A percentile compares a stretch with the other conserved stretches of the same genome.
phyloP scores from a whole-genome alignment of 2,329 filamentous ascomycete genomes.

The Pyrenochaeta sp. region DNA sequence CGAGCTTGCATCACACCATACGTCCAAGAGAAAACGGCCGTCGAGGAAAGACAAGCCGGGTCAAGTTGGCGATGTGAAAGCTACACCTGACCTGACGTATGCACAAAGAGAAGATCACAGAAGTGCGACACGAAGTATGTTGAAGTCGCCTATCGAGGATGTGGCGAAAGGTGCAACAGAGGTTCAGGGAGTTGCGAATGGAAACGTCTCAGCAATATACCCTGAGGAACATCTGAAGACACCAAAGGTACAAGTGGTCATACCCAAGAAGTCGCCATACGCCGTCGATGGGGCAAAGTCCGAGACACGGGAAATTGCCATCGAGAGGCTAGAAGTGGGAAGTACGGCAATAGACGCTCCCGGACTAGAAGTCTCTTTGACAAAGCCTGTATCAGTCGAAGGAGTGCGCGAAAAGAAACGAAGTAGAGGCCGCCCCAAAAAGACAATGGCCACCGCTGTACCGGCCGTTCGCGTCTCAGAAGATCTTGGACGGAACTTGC shows the following conservation, averaged over 20 bases:
- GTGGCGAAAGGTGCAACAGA: too few relatives aligned
- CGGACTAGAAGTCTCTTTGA: conserved; percentile 5
- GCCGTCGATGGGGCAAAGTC: conserved; percentile 4
- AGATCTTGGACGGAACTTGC: conserved; percentile 3
- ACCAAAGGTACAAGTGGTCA: conserved; percentile 34
- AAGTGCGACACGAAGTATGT: too few relatives aligned
- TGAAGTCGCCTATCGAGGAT: too few relatives aligned
- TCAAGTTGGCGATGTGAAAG: too few relatives aligned
- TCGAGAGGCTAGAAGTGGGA: conserved; percentile 10
- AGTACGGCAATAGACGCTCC: conserved; percentile 23
- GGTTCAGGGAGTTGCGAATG: too few relatives aligned
- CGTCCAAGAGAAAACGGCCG: conserved; percentile 16
- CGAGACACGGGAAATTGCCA: too few relatives aligned
- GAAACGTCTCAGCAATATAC: too few relatives aligned
- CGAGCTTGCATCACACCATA: conserved; percentile 34
- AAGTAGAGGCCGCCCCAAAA: conserved; percentile 43
- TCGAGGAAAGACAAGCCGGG: too few relatives aligned
- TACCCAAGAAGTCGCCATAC: conserved; percentile 21
- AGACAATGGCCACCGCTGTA: conserved; percentile 13
- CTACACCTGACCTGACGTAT: conserved; percentile 10
- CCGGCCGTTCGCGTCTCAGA: conserved; percentile 8
- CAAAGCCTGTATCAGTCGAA: background rate
- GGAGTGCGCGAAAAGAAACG: conserved; percentile 30
- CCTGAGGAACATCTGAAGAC: too few relatives aligned
- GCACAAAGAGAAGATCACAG: too few relatives aligned